Conservation (phyloP, 2,329 filamentous ascomycete species). For the Curvularia hawaiiensis region DNA sequence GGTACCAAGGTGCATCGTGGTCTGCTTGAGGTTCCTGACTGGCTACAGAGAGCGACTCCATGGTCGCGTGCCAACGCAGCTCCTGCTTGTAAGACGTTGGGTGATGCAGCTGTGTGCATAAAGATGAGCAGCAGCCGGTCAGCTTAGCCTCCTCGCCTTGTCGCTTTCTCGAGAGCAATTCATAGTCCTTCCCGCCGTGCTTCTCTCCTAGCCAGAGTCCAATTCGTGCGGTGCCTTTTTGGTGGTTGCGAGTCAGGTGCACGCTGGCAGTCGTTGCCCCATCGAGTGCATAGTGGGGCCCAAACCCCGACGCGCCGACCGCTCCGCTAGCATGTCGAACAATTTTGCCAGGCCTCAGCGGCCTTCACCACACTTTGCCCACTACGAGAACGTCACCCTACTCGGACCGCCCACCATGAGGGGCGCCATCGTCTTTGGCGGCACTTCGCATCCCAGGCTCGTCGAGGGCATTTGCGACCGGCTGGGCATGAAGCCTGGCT, state of each 20-base stretch:
- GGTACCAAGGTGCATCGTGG: conserved; percentile 47
- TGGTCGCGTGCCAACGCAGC: conserved; percentile 43
- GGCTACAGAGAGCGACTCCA: conserved; percentile 19
- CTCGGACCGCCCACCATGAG: conserved; percentile 59
- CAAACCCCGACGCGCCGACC: conserved; percentile 11
- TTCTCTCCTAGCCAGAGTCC: not conserved
- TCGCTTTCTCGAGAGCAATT: not conserved
- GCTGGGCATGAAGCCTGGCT: conserved; percentile 64
- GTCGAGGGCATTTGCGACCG: conserved; percentile 70
- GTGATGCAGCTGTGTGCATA: conserved; percentile 14
- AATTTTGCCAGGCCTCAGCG: conserved; percentile 31
- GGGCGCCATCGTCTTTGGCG: conserved; percentile 70
- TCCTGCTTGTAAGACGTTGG: conserved; percentile 27
- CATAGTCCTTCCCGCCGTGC: not conserved
- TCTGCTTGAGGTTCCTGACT: conserved; percentile 33
- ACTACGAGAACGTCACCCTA: conserved; percentile 37
- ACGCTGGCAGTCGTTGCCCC: conserved; percentile 1
- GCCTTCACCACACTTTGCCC: conserved; percentile 27
- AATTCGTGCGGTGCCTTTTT: not conserved
- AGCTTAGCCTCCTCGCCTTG: not conserved
- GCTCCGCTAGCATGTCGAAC: conserved; percentile 26
- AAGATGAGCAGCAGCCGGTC: conserved; percentile 5
- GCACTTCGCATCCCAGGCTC: conserved; percentile 67
- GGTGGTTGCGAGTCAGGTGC: conserved; percentile 17
- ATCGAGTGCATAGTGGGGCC: conserved; percentile 13